phyloP scores from a whole-genome alignment of 768 basidiomycete genomes.

The Lactifluus piperatus region DNA sequence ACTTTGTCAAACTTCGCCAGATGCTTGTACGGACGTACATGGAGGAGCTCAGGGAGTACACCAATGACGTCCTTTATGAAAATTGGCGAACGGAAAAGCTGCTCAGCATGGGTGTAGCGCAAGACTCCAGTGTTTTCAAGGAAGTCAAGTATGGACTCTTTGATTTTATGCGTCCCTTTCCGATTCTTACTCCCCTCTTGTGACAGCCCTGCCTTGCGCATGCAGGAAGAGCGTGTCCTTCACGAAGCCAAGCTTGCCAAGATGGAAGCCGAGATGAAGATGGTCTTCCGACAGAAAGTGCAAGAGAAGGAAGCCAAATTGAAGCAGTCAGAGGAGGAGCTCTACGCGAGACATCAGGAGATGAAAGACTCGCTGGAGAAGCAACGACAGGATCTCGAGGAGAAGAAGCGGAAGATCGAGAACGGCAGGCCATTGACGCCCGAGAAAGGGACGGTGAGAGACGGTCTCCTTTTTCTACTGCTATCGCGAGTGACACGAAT shows the following conservation, averaged over 20 bases:
- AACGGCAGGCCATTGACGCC: conserved; percentile 91
- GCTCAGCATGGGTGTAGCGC: conserved; percentile 93
- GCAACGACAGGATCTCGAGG: conserved; percentile 90
- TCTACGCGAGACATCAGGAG: conserved; percentile 96
- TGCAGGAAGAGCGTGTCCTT: conserved; percentile 91
- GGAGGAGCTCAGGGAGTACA: conserved; percentile 98
- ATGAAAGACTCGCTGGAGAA: conserved; percentile 99
- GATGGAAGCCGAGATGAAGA: conserved; percentile 99
- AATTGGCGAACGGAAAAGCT: conserved; percentile 97
- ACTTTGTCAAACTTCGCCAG: conserved; percentile 98
- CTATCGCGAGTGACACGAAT: neutral
- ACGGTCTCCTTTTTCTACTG: neutral
- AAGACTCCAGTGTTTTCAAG: conserved; percentile 97
- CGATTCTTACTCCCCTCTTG: neutral
- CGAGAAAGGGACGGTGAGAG: conserved; percentile 78
- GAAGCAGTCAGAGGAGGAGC: conserved; percentile 98
- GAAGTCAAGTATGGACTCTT: conserved; percentile 85
- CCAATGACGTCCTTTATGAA: conserved; percentile 93
- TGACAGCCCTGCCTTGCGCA: conserved; percentile 83
- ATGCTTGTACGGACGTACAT: conserved; percentile 99
- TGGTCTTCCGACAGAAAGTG: conserved; percentile 99
- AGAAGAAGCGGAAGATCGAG: conserved; percentile 96
- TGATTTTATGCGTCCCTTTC: neutral
- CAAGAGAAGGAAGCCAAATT: conserved; percentile 98
- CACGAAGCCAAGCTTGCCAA: conserved; percentile 98